Percentiles rank a stretch among this genome's conserved stretches.
Evolutionary conservation across 2,329 filamentous ascomycete species (phyloP).

Genomic region (Septoria petroselini): DNA sequence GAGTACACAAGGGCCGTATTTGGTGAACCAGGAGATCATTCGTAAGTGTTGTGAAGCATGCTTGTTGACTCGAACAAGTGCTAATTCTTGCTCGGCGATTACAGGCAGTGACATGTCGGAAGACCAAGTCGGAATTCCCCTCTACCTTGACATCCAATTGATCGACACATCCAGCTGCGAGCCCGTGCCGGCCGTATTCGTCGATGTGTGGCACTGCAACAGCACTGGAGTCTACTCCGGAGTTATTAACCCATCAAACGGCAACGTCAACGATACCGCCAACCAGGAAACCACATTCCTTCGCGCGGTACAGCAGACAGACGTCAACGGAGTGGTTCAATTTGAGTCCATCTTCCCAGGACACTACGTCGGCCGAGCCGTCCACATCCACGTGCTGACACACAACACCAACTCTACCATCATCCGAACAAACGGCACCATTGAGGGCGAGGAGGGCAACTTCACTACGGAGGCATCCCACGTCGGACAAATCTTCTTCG

Average conservation of each 20-base stretch:
- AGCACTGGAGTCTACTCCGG: constrained; percentile 48
- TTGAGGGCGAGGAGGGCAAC: constrained; percentile 41
- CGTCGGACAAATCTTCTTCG: constrained; percentile 64
- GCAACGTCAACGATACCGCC: constrained; percentile 31
- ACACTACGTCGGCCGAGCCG: constrained; percentile 44
- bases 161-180: constrained; percentile 46
- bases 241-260: constrained; percentile 36
- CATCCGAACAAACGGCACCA: constrained; percentile 48
- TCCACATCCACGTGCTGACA: constrained; percentile 44
- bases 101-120: constrained; percentile 42
- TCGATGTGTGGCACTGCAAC: constrained; percentile 47
- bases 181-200: constrained; percentile 42
- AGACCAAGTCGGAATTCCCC: constrained; percentile 41
- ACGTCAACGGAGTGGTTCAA: constrained; percentile 43
- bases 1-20: constrained; percentile 28
- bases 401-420: constrained; percentile 38
- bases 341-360: constrained; percentile 48
- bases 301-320: constrained; percentile 44
- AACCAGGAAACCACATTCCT: constrained; percentile 42
- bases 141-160: constrained; percentile 47
- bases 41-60: no score
- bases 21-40: constrained; percentile 34
- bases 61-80: no score
- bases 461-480: constrained; percentile 50
- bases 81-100: no score